These are phyloP conservation scores for Pouteria glomerata DNA, from an alignment of 148 eudicot genomes.

Conservation along the genomic window DNA sequence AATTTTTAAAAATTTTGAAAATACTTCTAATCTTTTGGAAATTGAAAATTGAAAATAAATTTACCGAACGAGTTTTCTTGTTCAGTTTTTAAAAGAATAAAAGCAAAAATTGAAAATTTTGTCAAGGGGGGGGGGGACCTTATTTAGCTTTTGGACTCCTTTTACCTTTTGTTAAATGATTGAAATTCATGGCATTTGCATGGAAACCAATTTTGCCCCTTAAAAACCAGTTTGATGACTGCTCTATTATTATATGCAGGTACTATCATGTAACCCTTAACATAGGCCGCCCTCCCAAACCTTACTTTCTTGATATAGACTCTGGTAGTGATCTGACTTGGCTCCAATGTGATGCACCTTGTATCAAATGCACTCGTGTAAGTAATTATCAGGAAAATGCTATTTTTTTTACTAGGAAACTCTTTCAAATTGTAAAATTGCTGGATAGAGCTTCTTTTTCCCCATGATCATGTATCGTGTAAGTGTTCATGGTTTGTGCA, in stretches of 20 bases:
- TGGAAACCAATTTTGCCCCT: not conserved
- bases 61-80: too few relatives aligned
- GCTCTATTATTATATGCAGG: slow-evolving; percentile 30
- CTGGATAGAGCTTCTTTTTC: not conserved
- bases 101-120: not conserved
- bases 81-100: not conserved
- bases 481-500: not conserved
- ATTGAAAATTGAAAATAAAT: too few relatives aligned
- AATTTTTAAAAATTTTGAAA: too few relatives aligned
- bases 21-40: too few relatives aligned
- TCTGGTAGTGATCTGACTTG: slow-evolving; percentile 92
- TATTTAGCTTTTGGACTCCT: not conserved
- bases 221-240: not conserved
- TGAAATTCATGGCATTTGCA: slow-evolving; percentile 7
- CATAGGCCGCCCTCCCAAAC: slow-evolving; percentile 62
- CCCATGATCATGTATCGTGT: not conserved
- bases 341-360: slow-evolving; percentile 95
- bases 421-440: not conserved
- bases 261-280: slow-evolving; percentile 53
- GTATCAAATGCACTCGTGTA: slow-evolving; percentile 67
- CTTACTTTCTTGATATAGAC: slow-evolving; percentile 75
- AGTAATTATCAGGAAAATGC: not conserved
- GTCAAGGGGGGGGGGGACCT: not conserved
- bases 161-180: not conserved
- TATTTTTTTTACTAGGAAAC: not conserved